These are phyloP conservation scores for Pyrenochaeta sp. DNA, from an alignment of 2,329 filamentous ascomycete genomes.

Conservation along the genomic window DNA sequence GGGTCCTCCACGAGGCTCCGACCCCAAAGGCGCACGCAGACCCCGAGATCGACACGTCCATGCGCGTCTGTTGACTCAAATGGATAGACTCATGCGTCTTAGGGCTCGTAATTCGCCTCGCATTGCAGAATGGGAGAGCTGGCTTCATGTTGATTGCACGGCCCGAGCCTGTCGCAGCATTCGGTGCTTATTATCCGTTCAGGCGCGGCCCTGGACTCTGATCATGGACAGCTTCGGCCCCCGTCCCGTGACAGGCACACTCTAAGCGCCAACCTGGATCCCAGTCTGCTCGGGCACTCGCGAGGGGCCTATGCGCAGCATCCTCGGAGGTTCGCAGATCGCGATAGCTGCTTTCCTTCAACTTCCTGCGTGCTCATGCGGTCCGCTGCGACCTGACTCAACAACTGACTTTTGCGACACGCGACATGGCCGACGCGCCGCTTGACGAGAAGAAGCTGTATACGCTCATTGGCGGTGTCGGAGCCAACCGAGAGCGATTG, in stretches of 20 bases:
- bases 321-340: slow-evolving; percentile 6
- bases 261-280: slow-evolving; percentile 20
- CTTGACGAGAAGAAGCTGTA: slow-evolving; percentile 41
- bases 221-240: slow-evolving; percentile 3
- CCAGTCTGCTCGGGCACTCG: slow-evolving; percentile 5
- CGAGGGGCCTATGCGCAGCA: slow-evolving; percentile 6
- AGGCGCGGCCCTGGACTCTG: slow-evolving; percentile 11
- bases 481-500: slow-evolving; percentile 40
- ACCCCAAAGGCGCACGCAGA: neutral
- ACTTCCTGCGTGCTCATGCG: slow-evolving; percentile 5
- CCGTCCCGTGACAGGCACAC: slow-evolving; percentile 9
- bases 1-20: slow-evolving; percentile 1
- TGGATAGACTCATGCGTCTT: neutral
- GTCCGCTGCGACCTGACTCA: slow-evolving; percentile 8
- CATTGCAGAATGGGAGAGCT: neutral
- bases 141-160: slow-evolving; percentile 1
- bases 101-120: neutral
- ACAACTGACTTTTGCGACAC: slow-evolving; percentile 13
- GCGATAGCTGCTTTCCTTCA: slow-evolving; percentile 3
- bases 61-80: slow-evolving; percentile 1
- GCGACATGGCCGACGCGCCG: slow-evolving; percentile 31
- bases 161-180: neutral
- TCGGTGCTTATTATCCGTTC: slow-evolving; percentile 15
- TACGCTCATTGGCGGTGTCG: slow-evolving; percentile 39
- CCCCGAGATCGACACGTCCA: slow-evolving; percentile 7